Conservation (phyloP, 139 green algal species). For the Ulvella scutata region DNA sequence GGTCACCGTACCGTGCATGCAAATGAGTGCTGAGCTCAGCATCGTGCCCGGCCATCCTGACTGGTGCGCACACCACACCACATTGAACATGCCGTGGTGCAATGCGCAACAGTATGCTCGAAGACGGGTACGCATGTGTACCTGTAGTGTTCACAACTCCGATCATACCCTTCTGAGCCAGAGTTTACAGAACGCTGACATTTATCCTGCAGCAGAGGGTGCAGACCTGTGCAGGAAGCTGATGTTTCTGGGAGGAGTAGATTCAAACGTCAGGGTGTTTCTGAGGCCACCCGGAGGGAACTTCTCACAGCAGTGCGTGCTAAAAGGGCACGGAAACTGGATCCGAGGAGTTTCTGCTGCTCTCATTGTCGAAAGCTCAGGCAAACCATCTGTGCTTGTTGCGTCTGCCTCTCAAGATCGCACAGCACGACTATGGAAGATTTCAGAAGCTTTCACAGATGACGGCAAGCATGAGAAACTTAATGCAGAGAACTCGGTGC, state of each 20-base stretch:
- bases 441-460: slow-evolving; percentile 6
- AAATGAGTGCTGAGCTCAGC: neutral
- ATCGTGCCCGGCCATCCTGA: neutral
- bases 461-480: neutral
- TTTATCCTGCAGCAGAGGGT: too few species aligned
- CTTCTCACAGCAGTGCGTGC: slow-evolving; percentile 31
- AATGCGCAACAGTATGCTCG: neutral
- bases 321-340: slow-evolving; percentile 75
- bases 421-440: neutral
- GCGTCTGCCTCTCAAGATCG: slow-evolving; percentile 80
- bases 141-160: neutral
- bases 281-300: slow-evolving; percentile 13
- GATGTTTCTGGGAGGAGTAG: slow-evolving; percentile 57
- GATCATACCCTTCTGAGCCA: neutral
- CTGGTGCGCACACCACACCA: neutral
- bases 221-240: slow-evolving; percentile 39
- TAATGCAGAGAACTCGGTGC: neutral
- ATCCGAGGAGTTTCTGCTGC: slow-evolving; percentile 37
- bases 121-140: neutral
- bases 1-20: neutral
- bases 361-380: neutral
- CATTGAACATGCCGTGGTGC: neutral
- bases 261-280: slow-evolving; percentile 39
- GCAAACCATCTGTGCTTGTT: slow-evolving; percentile 41
- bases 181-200: too few species aligned